Evolutionary conservation across 768 basidiomycete species (phyloP), one percentile per base, ranked within the genome.

Genomic region (Royoungia palumana): DNA sequence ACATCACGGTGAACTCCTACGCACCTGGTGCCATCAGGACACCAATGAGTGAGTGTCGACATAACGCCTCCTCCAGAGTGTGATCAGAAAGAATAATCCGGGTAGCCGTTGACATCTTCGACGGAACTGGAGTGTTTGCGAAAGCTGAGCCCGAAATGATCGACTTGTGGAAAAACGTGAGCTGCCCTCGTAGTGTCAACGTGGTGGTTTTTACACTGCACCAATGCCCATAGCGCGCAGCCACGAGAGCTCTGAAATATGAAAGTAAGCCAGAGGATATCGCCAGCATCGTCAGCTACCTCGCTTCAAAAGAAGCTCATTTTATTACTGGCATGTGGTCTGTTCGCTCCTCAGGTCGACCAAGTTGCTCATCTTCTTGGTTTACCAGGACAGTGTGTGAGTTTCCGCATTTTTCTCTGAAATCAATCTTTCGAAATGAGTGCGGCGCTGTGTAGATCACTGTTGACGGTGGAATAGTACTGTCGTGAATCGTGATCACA

Each of bases 1-100:
- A 51, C 3, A 69, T 72, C 17, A 70, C 67, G 5, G 70, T 68
- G 3, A 70, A 71, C 37, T 52, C 68, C 2, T 73, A 73, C 34
- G 66, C 68, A 5, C 72, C 72, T 2, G 69, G 70, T 3, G 30
- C 48, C 8, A 64, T 68, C 36, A 21, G 53, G 1, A 71, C 65
- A 0, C 34, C 50, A 8, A 32, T 32, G 32, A 5, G 32, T 32
- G 14, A 16, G 32, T 32, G 14, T 16, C 32, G 16, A 32, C 32
- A 32, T 14, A 14, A 32, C 16, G 2, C 14, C 3, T 16, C 32
- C 14, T 16, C 32, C 14, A 3, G 6, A 32, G 7, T 6, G 32
- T 32, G 32, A 32, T 8, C 32, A 5, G 14, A 6, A 32, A 32
- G 6, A n/a, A n/a, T n/a, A n/a, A n/a, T n/a, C 14, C 12, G 32